phyloP scores from a whole-genome alignment of 2,329 filamentous ascomycete genomes.

The Botrytis paeoniae region DNA sequence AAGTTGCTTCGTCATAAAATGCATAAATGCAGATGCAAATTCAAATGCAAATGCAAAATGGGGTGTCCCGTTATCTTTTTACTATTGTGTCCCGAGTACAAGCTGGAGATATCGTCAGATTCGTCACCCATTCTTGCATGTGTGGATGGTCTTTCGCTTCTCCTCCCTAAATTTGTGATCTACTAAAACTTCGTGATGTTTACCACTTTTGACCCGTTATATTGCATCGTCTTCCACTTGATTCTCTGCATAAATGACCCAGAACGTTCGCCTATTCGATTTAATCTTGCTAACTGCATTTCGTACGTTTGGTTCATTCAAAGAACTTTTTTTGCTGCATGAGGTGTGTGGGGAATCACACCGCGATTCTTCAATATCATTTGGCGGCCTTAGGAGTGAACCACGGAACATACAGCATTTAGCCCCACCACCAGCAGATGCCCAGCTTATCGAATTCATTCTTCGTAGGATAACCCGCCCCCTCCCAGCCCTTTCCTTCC shows the following conservation, averaged over 20 bases:
- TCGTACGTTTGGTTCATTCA: not conserved
- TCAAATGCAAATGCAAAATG: not conserved
- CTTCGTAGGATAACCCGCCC: not conserved
- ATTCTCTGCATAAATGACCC: not conserved
- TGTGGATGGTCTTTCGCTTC: not conserved
- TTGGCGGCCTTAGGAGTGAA: not conserved
- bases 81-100: not conserved
- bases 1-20: constrained; percentile 34
- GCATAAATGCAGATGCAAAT: not conserved
- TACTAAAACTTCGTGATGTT: not conserved
- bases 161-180: not conserved
- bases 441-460: not conserved
- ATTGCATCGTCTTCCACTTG: constrained; percentile 12
- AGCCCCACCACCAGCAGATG: not conserved
- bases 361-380: not conserved
- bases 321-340: constrained; percentile 16
- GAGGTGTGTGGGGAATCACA: constrained; percentile 15
- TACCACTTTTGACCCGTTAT: not conserved
- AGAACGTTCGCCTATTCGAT: not conserved
- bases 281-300: not conserved
- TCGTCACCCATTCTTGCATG: not conserved
- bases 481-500: not conserved
- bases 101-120: not conserved
- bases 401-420: not conserved
- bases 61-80: not conserved